phyloP scores from a whole-genome alignment of 306 rosid species.

The Sindora glabra region DNA sequence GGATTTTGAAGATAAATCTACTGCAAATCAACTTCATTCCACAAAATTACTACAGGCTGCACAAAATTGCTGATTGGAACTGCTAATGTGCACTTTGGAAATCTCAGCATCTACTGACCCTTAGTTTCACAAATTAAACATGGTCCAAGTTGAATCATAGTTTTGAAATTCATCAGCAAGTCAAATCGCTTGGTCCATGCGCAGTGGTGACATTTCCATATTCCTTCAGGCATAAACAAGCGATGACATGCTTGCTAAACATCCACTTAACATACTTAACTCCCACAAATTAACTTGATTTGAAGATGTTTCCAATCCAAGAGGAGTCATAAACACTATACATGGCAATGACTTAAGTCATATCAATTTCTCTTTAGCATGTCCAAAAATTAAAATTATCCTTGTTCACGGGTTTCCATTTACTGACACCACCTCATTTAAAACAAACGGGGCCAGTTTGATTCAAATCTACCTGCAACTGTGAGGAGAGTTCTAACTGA shows the following conservation, averaged over 20 bases:
- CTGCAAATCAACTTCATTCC: background rate
- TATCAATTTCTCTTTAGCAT: background rate
- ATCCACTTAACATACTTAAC: conserved; percentile 1
- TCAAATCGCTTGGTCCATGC: conserved; percentile 37
- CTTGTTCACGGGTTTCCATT: conserved; percentile 5
- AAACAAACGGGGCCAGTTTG: no score
- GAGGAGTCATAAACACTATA: background rate
- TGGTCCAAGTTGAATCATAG: conserved; percentile 24
- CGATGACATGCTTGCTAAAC: conserved; percentile 9
- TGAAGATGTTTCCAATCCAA: background rate
- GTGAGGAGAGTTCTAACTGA: no score
- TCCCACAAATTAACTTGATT: conserved; percentile 6
- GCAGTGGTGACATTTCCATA: conserved; percentile 51
- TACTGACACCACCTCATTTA: no score
- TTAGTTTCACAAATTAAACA: conserved; percentile 26
- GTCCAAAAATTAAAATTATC: background rate
- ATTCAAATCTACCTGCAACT: no score
- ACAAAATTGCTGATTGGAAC: background rate
- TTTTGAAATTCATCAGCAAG: conserved; percentile 24
- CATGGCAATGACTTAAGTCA: background rate
- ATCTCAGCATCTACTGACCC: conserved; percentile 32
- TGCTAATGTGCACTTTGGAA: background rate
- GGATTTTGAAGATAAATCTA: background rate
- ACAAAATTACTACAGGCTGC: background rate
- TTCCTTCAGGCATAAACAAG: conserved; percentile 39